Percentiles rank a stretch among this genome's conserved stretches.
These are phyloP conservation scores for Diaporthe citrichinensis DNA, from an alignment of 2,329 filamentous ascomycete species.

Conservation along the genomic window DNA sequence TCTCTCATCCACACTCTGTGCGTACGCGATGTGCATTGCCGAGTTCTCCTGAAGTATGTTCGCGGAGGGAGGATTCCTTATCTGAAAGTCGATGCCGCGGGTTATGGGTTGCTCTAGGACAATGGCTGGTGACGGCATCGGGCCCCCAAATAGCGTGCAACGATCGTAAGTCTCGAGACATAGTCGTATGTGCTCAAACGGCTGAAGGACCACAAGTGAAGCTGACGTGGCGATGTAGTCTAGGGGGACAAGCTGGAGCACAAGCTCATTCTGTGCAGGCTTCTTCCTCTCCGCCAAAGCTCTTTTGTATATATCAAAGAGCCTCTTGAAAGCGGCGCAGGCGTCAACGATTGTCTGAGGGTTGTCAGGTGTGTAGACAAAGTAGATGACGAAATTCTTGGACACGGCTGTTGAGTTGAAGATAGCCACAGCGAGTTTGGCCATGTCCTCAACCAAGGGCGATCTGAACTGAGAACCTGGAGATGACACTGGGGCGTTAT, in stretches of 20 bases:
- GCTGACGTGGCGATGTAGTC: slow-evolving; percentile 76
- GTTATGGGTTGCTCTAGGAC: slow-evolving; percentile 79
- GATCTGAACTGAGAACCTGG: slow-evolving; percentile 59
- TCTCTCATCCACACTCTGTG: slow-evolving; percentile 79
- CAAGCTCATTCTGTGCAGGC: slow-evolving; percentile 72
- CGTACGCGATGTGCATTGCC: slow-evolving; percentile 85
- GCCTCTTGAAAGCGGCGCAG: slow-evolving; percentile 79
- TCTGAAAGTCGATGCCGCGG: slow-evolving; percentile 81
- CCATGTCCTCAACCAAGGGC: slow-evolving; percentile 63
- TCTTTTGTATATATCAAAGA: slow-evolving; percentile 75
- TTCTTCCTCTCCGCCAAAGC: slow-evolving; percentile 64
- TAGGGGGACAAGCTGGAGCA: slow-evolving; percentile 81
- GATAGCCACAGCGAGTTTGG: slow-evolving; percentile 62
- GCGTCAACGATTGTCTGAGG: slow-evolving; percentile 76
- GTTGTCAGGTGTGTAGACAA: slow-evolving; percentile 78
- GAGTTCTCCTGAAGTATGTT: slow-evolving; percentile 84
- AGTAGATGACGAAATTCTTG: slow-evolving; percentile 81
- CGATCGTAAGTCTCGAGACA: slow-evolving; percentile 85
- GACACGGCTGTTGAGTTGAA: slow-evolving; percentile 58
- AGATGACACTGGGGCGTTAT: slow-evolving; percentile 55
- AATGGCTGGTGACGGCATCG: slow-evolving; percentile 77
- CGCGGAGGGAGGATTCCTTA: slow-evolving; percentile 76
- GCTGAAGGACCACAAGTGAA: slow-evolving; percentile 73
- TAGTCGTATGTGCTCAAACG: slow-evolving; percentile 71
- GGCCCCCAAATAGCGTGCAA: slow-evolving; percentile 71